Base-by-base conservation (phyloP, 371 early-diverging fungal genomes). In the Blakeslea trispora region DNA sequence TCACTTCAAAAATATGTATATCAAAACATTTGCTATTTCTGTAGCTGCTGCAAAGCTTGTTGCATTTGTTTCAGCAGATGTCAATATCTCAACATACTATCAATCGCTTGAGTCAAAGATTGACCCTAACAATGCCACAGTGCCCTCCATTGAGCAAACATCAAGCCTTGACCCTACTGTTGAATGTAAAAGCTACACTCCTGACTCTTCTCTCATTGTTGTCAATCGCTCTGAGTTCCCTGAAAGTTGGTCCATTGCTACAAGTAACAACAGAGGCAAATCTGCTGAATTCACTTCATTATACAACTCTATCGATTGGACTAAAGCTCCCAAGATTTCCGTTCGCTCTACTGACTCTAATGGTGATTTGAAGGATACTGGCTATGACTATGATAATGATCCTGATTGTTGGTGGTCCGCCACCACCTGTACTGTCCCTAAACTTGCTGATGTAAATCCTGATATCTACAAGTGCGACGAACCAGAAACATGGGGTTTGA, bases 371-470 rank as follows among this genome's bases (percentile, higher is more conserved):
- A 39, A 52, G 13, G 32, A 48, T 3, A 31, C 44, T 11, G 63
- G 61, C 3, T 69, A 69, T 44, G 68, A 74, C 24, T 55, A 53
- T 19, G 57, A 18, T 13, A 58, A 55, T 21, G 75, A 74, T 62
- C 75, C 75, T 45, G 68, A 65, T 41, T 74, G 75, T 44, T 74
- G 75, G 75, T 74, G 75, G 75, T 66, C 71, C 15, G 63, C 71
- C 2, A 61, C 59, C 22, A 62, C 66, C 28, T 74, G 75, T 57
- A 53, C 48, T 6, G 60, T 41, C 4, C 75, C 75, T 21, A 74
- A 74, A 50, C 23, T 32, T 46, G 39, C 42, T 41, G 67, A 58
- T 39, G 48, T 71, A 34, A 61, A 68, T 28, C 59, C 66, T 50
- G 75, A 74, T 44, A 60, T 74, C 35, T 50, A 47, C 24, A 23